Base-by-base conservation (phyloP, 1,284 basidiomycete genomes). In the Malassezia globosa region DNA sequence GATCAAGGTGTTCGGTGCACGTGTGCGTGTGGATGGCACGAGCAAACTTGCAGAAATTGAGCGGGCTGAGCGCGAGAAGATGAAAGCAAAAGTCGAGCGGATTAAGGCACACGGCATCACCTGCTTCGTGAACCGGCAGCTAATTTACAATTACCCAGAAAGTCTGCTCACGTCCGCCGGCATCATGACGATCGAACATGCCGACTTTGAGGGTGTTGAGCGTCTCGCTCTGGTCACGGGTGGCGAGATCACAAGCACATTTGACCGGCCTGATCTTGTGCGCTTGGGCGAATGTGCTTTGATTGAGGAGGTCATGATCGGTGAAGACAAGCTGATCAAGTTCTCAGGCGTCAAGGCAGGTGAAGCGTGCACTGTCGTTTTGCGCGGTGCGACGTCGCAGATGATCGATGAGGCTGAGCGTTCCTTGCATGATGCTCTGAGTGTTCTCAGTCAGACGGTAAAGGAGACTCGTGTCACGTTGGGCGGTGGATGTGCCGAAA, bases 91-190 rank as follows among this genome's bases (percentile, higher is more conserved):
- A 76, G 90, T 97, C 18, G 85, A 89, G 42, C 81, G 84, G 26
- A 99, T 99, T 68, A 88, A 89, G 18, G 73, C 84, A 0, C 90
- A 95, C 67, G 92, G 92, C 44, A 89, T 97, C 76, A 99, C 88
- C 66, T 86, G 84, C 73, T 97, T 99, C 72, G 88, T 97, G 62
- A 99, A 99, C 76, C 81, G 94, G 39, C 94, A 99, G 72, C 79
- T 99, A 48, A 89, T 99, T 75, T 99, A 97, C 81, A 97, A 99
- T 78, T 97, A 96, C 73, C 94, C 94, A 37, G 94, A 97, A 73
- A 85, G 83, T 1, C 77, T 99, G 0, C 79, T 99, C 16, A 79
- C 92, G 8, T 92, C 96, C 65, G 83, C 84, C 50, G 92, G 92
- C 46, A 89, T 97, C 74, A 78, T 95, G 81, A 83, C 82, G 48